Percentiles rank a stretch among this genome's conserved stretches.
Evolutionary conservation across 345 rosid genomes (phyloP).

Genomic region (Lagerstroemia speciosa): DNA sequence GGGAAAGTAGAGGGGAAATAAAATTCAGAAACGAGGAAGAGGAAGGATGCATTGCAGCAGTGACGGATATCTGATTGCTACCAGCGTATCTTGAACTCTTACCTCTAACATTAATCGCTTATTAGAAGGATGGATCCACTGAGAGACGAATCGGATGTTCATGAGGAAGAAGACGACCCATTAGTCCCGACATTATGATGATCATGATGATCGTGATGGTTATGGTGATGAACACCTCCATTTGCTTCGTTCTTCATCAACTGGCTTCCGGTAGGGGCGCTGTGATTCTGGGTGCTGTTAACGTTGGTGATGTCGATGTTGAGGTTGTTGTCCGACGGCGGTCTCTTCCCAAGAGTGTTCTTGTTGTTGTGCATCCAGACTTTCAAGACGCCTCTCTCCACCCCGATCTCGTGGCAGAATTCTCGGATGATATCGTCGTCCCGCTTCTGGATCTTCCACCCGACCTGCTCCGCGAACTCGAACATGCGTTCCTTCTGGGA

Average conservation of each 20-base stretch:
- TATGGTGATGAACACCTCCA: background rate
- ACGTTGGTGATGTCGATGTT: background rate
- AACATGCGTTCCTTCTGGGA: conserved; percentile 39
- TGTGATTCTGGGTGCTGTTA: background rate
- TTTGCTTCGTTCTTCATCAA: conserved; percentile 1
- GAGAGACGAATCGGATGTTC: background rate
- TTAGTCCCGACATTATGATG: conserved; percentile 2
- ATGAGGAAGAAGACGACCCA: conserved; percentile 5
- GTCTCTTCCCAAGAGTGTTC: conserved; percentile 18
- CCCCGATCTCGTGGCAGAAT: conserved; percentile 34
- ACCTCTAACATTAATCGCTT: background rate
- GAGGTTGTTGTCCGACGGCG: background rate
- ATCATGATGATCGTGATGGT: background rate
- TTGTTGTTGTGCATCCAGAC: conserved; percentile 58
- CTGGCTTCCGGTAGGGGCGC: background rate
- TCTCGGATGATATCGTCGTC: conserved; percentile 26
- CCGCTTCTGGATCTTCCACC: conserved; percentile 34
- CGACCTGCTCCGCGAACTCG: conserved; percentile 32
- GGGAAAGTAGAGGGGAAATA: background rate
- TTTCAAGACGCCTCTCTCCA: conserved; percentile 31
- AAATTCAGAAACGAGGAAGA: background rate
- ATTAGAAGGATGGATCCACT: background rate
- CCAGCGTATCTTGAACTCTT: background rate
- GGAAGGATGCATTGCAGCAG: background rate
- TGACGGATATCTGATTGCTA: background rate